Evolutionary conservation across 192 early-diverging fungal genomes (phyloP).

Genomic region (Dimargaris verticillata): DNA sequence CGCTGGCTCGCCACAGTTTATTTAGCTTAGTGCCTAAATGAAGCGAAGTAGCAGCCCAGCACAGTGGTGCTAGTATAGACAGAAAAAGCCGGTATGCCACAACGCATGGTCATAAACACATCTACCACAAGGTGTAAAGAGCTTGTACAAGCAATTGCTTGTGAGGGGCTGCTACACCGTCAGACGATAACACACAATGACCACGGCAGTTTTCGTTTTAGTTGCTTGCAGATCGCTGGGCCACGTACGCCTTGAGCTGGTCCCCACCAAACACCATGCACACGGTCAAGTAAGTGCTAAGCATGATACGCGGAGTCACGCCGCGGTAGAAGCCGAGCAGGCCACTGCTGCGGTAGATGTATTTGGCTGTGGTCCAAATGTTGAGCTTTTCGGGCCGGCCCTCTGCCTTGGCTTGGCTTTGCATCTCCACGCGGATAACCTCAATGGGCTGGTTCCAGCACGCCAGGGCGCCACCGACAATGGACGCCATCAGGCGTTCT

Average conservation of each 20-base stretch:
- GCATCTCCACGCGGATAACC: constrained; percentile 98
- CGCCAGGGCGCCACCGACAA: constrained; percentile 73
- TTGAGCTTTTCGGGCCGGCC: constrained; percentile 87
- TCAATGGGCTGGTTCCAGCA: constrained; percentile 99
- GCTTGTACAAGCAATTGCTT: too few relatives aligned
- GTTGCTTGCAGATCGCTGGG: constrained; percentile 13
- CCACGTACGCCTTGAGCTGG: constrained; percentile 32
- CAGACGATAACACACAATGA: too few relatives aligned
- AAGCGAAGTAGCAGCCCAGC: too few relatives aligned
- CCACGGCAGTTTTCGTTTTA: too few relatives aligned
- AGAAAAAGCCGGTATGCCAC: too few relatives aligned
- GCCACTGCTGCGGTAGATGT: constrained; percentile 85
- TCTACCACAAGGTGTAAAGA: too few relatives aligned
- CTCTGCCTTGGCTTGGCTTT: constrained; percentile 73
- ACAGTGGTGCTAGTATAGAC: too few relatives aligned
- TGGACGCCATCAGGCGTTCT: constrained; percentile 40
- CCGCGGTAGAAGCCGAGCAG: constrained; percentile 84
- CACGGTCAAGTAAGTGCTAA: constrained; percentile 70
- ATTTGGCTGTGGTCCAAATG: constrained; percentile 63
- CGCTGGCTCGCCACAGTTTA: too few relatives aligned
- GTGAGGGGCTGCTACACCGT: too few relatives aligned
- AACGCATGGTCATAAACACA: too few relatives aligned
- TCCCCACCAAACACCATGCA: constrained; percentile 76
- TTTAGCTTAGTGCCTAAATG: too few relatives aligned
- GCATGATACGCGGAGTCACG: constrained; percentile 57